Evolutionary conservation across 2,329 filamentous ascomycete genomes (phyloP).

Genomic region (Blumeria graminis): DNA sequence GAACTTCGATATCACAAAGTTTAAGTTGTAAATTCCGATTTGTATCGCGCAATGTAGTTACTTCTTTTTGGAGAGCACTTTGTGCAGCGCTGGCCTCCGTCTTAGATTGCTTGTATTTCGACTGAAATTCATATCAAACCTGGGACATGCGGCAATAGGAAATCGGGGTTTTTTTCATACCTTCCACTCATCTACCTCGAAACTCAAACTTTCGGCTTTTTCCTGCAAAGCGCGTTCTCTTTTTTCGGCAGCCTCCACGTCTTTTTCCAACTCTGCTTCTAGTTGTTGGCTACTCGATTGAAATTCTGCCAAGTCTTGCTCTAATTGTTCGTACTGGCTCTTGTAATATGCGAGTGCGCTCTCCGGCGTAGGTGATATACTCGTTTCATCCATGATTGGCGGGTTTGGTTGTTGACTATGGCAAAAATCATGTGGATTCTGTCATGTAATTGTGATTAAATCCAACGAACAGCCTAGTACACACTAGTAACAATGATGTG

Average conservation of each 20-base stretch:
- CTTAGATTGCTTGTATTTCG: conserved; percentile 92
- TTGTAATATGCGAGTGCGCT: conserved; percentile 90
- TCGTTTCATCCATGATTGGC: conserved; percentile 23
- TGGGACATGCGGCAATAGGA: not conserved
- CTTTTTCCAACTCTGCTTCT: conserved; percentile 83
- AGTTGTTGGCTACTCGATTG: conserved; percentile 83
- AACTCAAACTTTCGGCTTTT: conserved; percentile 62
- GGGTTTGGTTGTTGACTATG: not conserved
- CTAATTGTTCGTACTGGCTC: conserved; percentile 76
- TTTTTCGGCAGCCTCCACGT: conserved; percentile 87
- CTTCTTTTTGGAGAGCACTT: conserved; percentile 76
- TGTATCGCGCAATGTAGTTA: conserved; percentile 67
- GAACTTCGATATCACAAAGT: conserved; percentile 85
- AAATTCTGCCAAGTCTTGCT: conserved; percentile 79
- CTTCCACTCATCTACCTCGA: conserved; percentile 97
- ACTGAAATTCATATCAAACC: conserved; percentile 22
- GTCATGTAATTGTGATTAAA: no score
- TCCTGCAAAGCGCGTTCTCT: conserved; percentile 66
- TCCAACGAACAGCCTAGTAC: no score
- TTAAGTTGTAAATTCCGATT: conserved; percentile 63
- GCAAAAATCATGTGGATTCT: no score
- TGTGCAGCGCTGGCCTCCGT: conserved; percentile 66
- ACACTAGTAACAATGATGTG: no score
- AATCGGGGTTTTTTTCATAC: conserved; percentile 23
- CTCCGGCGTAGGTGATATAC: conserved; percentile 38